Conservation (phyloP, 495 filamentous ascomycete species). For the Penicillium alfredii region DNA sequence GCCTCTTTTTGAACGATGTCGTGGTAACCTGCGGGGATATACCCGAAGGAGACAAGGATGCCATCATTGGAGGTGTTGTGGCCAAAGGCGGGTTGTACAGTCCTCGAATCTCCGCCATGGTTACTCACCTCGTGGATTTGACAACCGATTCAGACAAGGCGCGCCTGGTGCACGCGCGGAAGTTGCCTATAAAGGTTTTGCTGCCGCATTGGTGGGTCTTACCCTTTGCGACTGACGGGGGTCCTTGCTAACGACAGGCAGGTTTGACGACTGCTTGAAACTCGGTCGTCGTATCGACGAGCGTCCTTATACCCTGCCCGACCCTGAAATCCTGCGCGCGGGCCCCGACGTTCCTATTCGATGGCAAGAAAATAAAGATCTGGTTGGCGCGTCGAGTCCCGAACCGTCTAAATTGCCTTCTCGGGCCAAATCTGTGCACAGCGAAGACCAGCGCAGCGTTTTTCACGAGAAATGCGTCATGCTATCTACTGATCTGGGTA, state of each 20-base stretch:
- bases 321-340: slow-evolving; percentile 68
- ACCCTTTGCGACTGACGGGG: too few species aligned
- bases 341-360: slow-evolving; percentile 49
- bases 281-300: slow-evolving; percentile 85
- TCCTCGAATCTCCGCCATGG: slow-evolving; percentile 57
- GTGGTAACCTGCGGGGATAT: slow-evolving; percentile 73
- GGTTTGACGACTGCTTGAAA: slow-evolving; percentile 95
- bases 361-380: slow-evolving; percentile 48
- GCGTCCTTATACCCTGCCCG: slow-evolving; percentile 75
- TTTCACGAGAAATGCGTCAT: slow-evolving; percentile 53
- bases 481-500: slow-evolving; percentile 61
- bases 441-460: slow-evolving; percentile 37
- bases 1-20: slow-evolving; percentile 81
- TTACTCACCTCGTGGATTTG: slow-evolving; percentile 86
- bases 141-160: slow-evolving; percentile 71
- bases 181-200: slow-evolving; percentile 71
- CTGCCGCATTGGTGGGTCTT: slow-evolving; percentile 80
- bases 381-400: slow-evolving; percentile 72
- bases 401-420: slow-evolving; percentile 50
- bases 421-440: slow-evolving; percentile 29
- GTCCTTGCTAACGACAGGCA: too few species aligned
- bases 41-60: slow-evolving; percentile 82
- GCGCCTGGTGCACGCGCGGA: slow-evolving; percentile 53
- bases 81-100: slow-evolving; percentile 84
- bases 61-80: slow-evolving; percentile 81